Base-by-base conservation (phyloP, 768 basidiomycete genomes). In the Tylopilus intermedius region DNA sequence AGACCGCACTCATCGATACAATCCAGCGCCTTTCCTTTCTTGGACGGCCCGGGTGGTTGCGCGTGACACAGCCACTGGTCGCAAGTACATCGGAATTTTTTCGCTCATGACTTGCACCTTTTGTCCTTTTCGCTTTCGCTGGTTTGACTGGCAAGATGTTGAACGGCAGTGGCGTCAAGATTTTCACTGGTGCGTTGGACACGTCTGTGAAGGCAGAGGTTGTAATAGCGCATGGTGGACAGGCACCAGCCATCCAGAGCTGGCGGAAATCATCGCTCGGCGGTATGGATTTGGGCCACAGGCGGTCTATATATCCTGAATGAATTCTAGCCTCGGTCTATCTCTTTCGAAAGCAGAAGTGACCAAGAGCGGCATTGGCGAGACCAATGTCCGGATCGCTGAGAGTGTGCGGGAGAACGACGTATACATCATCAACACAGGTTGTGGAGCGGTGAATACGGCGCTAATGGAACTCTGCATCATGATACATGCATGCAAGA, bases 401-500 rank as follows among this genome's bases (percentile, higher is more conserved):
- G 94, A 97, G 73, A 94, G 90, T 42, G 95, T 99, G 33, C 90
- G 96, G 56, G 94, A 98, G 73, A 90, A 93, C 70, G 96, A 98
- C 69, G 95, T 98, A 46, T 99, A 98, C 74, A 97, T 99, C 70
- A 86, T 99, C 76, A 96, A 94, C 72, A 91, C 92, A 37, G 88
- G 91, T 13, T 86, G 86, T 62, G 84, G 87, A 22, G 76, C 84
- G 51, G 82, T 97, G 62, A 97, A 97, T 67, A 94, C 91, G 26
- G 79, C 94, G 38, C 82, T 99, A 58, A 98, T 99, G 93, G 96
- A 98, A 70, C 81, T 94, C 43, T 92, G 94, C 68, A 98, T 98
- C 65, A 95, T 99, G 92, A 93, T 97, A 64, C 94, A 97, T 67
- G 94, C 96, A 9, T 96, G 95, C 83, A 95, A 94, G 75, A 98